Evolutionary conservation across 2,329 filamentous ascomycete species (phyloP), one percentile per base, ranked within the genome.

Genomic region (Alternaria burnsii): DNA sequence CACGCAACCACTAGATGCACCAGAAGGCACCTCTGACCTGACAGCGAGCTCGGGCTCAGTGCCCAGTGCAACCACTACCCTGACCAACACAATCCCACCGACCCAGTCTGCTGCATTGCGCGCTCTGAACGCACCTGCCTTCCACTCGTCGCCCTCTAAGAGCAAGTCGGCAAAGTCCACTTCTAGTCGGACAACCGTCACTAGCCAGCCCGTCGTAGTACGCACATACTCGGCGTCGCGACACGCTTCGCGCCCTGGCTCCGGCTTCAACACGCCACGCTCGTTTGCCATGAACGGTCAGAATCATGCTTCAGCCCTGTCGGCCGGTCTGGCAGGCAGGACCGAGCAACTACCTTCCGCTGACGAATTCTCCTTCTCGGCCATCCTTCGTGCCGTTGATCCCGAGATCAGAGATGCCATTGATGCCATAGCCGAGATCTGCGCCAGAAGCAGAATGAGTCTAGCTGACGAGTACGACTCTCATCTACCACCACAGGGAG

Each of bases 381-480:
- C 82, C 28, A 86, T 87, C 59, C 76, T 87, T 14, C 80, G 81
- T 24, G 84, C 85, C 28, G 84, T 87, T 56, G 85, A 88, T 57
- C 83, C 85, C 12, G 86, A 88, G 66, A 86, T 89, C 47, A 79
- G 84, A 62, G 78, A 78, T 14, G 86, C 86, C 10, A 81, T 89
- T 54, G 85, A 88, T 69, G 85, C 85, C 16, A 89, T 89, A 66
- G 86, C 87, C 24, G 86, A 88, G 67, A 88, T 89, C 61, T 87
- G 86, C 66, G 87, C 87, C 4, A 81, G 86, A 60, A 89, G 85
- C 73, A 84, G 83, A 65, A 78, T 88, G 70, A 88, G 86, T 67
- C 76, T 89, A 60, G 86, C 87, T 10, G 86, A 89, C 68, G 86
- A 89, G 71, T 87, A 89, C 71, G 84, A 82, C 34, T 86, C 86